Conservation (phyloP, 306 rosid genomes). For the Rosa multiflora region DNA sequence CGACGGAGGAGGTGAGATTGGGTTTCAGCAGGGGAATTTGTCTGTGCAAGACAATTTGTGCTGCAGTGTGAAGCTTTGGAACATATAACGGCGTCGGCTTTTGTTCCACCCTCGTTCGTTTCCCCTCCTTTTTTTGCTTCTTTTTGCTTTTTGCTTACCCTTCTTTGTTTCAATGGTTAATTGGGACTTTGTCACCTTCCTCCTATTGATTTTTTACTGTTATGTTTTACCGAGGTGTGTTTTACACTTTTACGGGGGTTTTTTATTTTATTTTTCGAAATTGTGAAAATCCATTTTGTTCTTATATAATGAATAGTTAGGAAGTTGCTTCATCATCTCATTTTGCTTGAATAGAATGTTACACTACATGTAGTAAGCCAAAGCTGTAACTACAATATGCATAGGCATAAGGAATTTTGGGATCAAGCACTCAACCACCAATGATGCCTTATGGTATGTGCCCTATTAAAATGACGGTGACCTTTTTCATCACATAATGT, state of each 20-base stretch:
- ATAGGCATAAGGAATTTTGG: too few species aligned
- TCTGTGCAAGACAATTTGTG: background rate
- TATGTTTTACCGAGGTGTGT: too few species aligned
- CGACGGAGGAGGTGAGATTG: slow-evolving; percentile 10
- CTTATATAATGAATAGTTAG: too few species aligned
- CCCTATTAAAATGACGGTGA: slow-evolving; percentile 20
- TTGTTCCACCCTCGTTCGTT: slow-evolving; percentile 1
- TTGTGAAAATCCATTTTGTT: too few species aligned
- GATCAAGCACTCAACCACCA: slow-evolving; percentile 34
- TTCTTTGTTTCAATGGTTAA: background rate
- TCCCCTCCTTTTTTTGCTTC: background rate
- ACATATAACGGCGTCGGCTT: slow-evolving; percentile 14
- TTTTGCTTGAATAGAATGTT: too few species aligned
- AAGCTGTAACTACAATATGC: too few species aligned
- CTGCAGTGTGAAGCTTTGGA: background rate
- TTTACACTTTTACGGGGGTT: too few species aligned
- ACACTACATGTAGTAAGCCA: too few species aligned
- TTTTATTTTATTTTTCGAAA: too few species aligned
- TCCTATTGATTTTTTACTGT: too few species aligned
- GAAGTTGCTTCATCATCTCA: too few species aligned
- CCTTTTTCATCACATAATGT: slow-evolving; percentile 2
- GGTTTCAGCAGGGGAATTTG: background rate
- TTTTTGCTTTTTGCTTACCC: background rate
- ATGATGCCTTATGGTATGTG: slow-evolving; percentile 61
- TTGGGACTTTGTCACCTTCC: too few species aligned